phyloP scores from a whole-genome alignment of 768 basidiomycete species.

The Termitomyces sp. region DNA sequence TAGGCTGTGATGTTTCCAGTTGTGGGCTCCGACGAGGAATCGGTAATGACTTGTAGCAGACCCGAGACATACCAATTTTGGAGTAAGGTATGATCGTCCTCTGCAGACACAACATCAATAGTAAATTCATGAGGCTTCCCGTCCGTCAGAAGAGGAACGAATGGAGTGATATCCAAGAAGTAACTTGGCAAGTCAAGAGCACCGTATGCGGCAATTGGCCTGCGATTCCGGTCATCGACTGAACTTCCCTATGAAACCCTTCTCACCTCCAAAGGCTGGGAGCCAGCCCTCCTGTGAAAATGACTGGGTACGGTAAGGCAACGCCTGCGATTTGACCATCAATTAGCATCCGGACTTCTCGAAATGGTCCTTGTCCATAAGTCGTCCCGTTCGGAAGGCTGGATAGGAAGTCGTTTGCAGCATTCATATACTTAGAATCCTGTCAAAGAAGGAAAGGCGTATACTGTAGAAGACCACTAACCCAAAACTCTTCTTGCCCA shows the following conservation, averaged over 20 bases:
- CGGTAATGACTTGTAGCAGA: conserved; percentile 60
- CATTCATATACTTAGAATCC: conserved; percentile 56
- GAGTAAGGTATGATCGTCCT: conserved; percentile 57
- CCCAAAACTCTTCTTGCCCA: conserved; percentile 73
- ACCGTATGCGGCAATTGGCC: conserved; percentile 73
- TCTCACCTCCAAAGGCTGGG: conserved; percentile 64
- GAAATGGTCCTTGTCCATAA: conserved; percentile 43
- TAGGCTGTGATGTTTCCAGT: conserved; percentile 64
- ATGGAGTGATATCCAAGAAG: conserved; percentile 73
- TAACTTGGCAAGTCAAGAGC: conserved; percentile 77
- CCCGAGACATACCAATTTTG: conserved; percentile 81
- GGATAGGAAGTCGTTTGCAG: conserved; percentile 51
- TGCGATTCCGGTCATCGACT: conserved; percentile 13
- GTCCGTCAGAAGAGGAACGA: conserved; percentile 64
- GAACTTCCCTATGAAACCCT: neutral
- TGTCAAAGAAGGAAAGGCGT: neutral
- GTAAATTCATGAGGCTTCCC: conserved; percentile 66
- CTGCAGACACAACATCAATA: conserved; percentile 69
- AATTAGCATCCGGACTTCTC: conserved; percentile 43
- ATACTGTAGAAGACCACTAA: conserved; percentile 19
- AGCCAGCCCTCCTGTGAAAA: conserved; percentile 74
- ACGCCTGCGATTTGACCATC: conserved; percentile 43
- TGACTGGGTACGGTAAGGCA: conserved; percentile 49
- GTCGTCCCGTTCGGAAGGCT: conserved; percentile 44
- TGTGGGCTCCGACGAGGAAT: conserved; percentile 55